phyloP scores from a whole-genome alignment of 2,329 filamentous ascomycete genomes.

The Xylogone sp. region DNA sequence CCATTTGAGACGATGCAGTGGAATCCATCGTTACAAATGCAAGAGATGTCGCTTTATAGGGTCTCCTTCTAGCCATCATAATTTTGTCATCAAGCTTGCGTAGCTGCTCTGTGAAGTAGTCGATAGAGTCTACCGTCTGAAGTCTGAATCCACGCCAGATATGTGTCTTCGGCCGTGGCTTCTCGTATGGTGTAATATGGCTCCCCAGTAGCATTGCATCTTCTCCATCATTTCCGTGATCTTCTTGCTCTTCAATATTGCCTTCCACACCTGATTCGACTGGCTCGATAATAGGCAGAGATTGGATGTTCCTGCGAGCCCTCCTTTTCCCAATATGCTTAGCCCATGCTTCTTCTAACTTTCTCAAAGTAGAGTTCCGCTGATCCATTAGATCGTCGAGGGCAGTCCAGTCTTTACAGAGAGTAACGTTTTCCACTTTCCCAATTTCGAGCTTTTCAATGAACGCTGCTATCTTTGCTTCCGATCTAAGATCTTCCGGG shows the following conservation, averaged over 20 bases:
- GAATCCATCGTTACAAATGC: conserved; percentile 98
- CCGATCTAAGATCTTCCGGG: conserved; percentile 71
- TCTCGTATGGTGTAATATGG: conserved; percentile 39
- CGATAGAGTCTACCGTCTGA: conserved; percentile 80
- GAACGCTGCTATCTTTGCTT: conserved; percentile 78
- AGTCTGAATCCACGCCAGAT: conserved; percentile 77
- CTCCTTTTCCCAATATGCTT: conserved; percentile 62
- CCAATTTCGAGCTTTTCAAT: conserved; percentile 87
- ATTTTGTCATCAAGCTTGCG: conserved; percentile 76
- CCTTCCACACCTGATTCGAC: conserved; percentile 24
- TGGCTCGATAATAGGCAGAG: conserved; percentile 32
- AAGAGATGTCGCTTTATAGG: conserved; percentile 74
- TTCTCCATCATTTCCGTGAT: conserved; percentile 57
- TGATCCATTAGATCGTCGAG: conserved; percentile 71
- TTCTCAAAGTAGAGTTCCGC: conserved; percentile 61
- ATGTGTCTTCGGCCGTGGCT: conserved; percentile 61
- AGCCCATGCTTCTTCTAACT: conserved; percentile 81
- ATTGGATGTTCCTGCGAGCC: conserved; percentile 41
- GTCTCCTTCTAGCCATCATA: conserved; percentile 62
- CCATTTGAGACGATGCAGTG: conserved; percentile 90
- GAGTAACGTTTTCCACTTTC: conserved; percentile 78
- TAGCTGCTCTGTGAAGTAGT: conserved; percentile 88
- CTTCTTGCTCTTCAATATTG: conserved; percentile 36
- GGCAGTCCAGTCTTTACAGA: conserved; percentile 84
- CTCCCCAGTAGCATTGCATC: conserved; percentile 53